Percentiles rank a stretch among this genome's conserved stretches.
Conservation (phyloP, 1,284 basidiomycete genomes). For the Ustilago nuda region DNA sequence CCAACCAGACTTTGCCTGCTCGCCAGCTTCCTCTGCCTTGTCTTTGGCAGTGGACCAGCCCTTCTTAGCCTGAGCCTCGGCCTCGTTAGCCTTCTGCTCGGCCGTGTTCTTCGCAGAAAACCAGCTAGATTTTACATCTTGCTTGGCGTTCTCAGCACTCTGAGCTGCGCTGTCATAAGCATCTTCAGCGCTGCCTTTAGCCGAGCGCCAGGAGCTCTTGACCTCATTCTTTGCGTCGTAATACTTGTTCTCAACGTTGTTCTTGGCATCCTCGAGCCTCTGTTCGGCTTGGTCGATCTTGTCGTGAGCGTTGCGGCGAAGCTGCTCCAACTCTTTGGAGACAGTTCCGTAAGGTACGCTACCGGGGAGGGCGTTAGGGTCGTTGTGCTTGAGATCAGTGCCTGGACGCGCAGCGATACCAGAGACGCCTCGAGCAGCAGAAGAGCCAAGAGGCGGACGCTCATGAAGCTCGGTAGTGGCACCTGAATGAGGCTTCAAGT, state of each 20-base stretch:
- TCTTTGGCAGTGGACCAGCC: constrained; percentile 36
- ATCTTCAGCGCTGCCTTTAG: constrained; percentile 29
- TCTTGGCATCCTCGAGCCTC: constrained; percentile 32
- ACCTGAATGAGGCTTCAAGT: constrained; percentile 36
- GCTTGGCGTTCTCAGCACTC: constrained; percentile 33
- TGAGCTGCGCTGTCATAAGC: constrained; percentile 22
- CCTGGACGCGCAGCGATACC: constrained; percentile 42
- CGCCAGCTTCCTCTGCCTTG: constrained; percentile 25
- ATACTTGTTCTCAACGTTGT: constrained; percentile 28
- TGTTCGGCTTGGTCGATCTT: constrained; percentile 37
- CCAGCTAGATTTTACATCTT: constrained; percentile 40
- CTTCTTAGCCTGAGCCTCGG: constrained; percentile 26
- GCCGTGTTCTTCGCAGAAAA: constrained; percentile 40
- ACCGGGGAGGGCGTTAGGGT: constrained; percentile 32
- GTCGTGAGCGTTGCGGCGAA: constrained; percentile 32
- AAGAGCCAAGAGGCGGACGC: constrained; percentile 44
- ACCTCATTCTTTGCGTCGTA: constrained; percentile 32
- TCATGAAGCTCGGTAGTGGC: constrained; percentile 44
- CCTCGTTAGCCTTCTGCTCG: constrained; percentile 32
- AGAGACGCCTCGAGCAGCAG: constrained; percentile 42
- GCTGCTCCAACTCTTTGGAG: constrained; percentile 35
- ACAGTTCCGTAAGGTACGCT: constrained; percentile 47
- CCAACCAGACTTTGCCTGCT: constrained; percentile 21
- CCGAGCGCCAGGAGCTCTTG: constrained; percentile 37
- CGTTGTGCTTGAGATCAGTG: constrained; percentile 44